These are phyloP conservation scores for Saxophila tyrrhenica DNA, from an alignment of 495 filamentous ascomycete genomes.

Conservation along the genomic window DNA sequence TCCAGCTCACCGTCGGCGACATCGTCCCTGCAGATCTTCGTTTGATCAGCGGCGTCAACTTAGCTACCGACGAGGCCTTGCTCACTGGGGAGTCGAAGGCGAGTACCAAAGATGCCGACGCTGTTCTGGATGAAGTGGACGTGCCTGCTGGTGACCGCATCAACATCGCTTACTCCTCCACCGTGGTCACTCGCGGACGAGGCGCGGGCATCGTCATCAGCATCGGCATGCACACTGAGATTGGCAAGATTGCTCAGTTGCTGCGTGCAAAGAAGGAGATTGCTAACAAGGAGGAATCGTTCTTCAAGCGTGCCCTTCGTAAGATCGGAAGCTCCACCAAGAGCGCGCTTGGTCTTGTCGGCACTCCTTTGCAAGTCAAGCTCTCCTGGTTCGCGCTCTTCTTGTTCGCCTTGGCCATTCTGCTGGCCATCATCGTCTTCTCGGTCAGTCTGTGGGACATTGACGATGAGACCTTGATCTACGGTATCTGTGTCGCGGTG, in stretches of 20 bases:
- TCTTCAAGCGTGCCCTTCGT: constrained; percentile 27
- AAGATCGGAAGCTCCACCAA: constrained; percentile 31
- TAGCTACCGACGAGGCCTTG: constrained; percentile 60
- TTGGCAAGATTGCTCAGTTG: constrained; percentile 55
- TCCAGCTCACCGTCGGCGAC: constrained; percentile 51
- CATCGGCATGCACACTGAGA: constrained; percentile 58
- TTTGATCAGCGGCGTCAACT: constrained; percentile 53
- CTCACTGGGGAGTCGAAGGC: constrained; percentile 65
- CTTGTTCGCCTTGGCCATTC: constrained; percentile 56
- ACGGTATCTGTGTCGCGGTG: constrained; percentile 53
- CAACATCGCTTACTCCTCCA: constrained; percentile 61
- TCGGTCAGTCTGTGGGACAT: constrained; percentile 48
- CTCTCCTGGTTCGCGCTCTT: constrained; percentile 58
- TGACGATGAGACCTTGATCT: constrained; percentile 54
- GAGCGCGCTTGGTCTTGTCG: constrained; percentile 52
- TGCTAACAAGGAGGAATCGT: constrained; percentile 14
- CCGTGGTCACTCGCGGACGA: constrained; percentile 55
- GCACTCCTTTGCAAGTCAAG: constrained; percentile 58
- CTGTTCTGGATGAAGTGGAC: constrained; percentile 26
- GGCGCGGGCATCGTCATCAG: constrained; percentile 53
- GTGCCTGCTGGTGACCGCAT: constrained; percentile 52
- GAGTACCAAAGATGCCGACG: constrained; percentile 40
- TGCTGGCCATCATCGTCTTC: constrained; percentile 59
- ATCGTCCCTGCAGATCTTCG: constrained; percentile 58
- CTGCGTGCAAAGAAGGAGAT: constrained; percentile 40